These are phyloP conservation scores for Phaseolus coccineus DNA, from an alignment of 331 rosid genomes.

Conservation along the genomic window DNA sequence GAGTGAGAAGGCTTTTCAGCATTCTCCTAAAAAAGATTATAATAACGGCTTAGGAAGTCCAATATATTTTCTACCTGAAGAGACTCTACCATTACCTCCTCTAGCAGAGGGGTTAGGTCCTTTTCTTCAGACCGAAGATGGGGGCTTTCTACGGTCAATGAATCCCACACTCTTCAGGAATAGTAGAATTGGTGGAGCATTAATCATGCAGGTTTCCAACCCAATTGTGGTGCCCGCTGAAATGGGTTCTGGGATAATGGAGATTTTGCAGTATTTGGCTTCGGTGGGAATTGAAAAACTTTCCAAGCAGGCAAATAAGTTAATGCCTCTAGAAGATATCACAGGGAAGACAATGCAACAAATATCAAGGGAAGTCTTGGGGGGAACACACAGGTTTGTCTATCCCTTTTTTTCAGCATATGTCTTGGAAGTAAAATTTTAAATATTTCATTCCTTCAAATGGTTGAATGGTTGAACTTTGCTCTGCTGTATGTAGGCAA, in stretches of 20 bases:
- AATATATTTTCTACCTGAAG: slow-evolving; percentile 56
- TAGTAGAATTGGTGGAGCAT: slow-evolving; percentile 65
- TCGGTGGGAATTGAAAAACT: slow-evolving; percentile 92
- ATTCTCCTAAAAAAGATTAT: slow-evolving; percentile 66
- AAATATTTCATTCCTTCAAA: neutral
- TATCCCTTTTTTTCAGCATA: slow-evolving; percentile 33
- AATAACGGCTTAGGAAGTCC: slow-evolving; percentile 70
- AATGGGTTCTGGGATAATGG: slow-evolving; percentile 92
- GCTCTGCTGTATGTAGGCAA: slow-evolving; percentile 60
- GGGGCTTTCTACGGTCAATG: slow-evolving; percentile 87
- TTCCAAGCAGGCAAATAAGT: slow-evolving; percentile 86
- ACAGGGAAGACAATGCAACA: slow-evolving; percentile 93
- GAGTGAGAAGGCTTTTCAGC: slow-evolving; percentile 77
- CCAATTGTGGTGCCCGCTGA: slow-evolving; percentile 93
- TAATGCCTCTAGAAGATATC: slow-evolving; percentile 91
- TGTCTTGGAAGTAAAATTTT: slow-evolving; percentile 31
- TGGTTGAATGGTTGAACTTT: slow-evolving; percentile 24
- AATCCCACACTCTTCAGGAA: slow-evolving; percentile 73
- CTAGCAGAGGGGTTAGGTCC: slow-evolving; percentile 83
- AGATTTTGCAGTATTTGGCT: slow-evolving; percentile 75
- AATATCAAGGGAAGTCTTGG: slow-evolving; percentile 80
- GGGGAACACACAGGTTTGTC: slow-evolving; percentile 68
- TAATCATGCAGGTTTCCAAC: slow-evolving; percentile 89
- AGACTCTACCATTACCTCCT: slow-evolving; percentile 63
- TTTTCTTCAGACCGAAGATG: slow-evolving; percentile 72